These are phyloP conservation scores for Ceratocystis diversiconidia DNA, from an alignment of 2,329 filamentous ascomycete genomes.

Conservation along the genomic window DNA sequence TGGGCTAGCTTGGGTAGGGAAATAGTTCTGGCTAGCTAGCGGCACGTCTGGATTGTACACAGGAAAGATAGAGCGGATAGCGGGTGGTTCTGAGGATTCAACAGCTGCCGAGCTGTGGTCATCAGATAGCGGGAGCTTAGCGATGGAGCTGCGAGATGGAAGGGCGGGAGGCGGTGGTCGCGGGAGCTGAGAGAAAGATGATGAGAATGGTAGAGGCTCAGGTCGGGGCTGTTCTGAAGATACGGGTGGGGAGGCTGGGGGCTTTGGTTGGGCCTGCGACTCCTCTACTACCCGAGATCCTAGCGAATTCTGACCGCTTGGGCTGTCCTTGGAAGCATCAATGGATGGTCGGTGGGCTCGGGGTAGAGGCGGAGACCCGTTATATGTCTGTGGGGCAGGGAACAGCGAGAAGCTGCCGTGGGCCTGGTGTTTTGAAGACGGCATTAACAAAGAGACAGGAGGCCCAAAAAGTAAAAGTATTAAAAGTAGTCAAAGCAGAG, in stretches of 20 bases:
- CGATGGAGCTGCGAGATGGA: slow-evolving; percentile 40
- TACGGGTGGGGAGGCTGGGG: not conserved
- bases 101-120: not conserved
- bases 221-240: slow-evolving; percentile 8
- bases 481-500: not conserved
- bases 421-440: slow-evolving; percentile 7
- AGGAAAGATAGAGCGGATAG: slow-evolving; percentile 61
- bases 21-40: slow-evolving; percentile 55
- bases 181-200: not conserved
- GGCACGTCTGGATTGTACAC: slow-evolving; percentile 55
- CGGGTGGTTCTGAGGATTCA: slow-evolving; percentile 25
- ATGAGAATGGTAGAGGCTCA: slow-evolving; percentile 8
- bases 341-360: slow-evolving; percentile 1
- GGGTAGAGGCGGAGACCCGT: slow-evolving; percentile 12
- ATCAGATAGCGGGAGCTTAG: slow-evolving; percentile 36
- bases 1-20: slow-evolving; percentile 50
- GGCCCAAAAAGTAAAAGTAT: not conserved
- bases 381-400: slow-evolving; percentile 3
- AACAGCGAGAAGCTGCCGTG: slow-evolving; percentile 16
- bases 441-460: not conserved
- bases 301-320: not conserved
- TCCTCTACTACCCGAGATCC: not conserved
- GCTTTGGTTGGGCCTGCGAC: not conserved
- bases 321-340: slow-evolving; percentile 4
- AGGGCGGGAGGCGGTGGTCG: slow-evolving; percentile 7